phyloP scores from a whole-genome alignment of 1,284 basidiomycete genomes.

The Tetrapyrgos nigripes region DNA sequence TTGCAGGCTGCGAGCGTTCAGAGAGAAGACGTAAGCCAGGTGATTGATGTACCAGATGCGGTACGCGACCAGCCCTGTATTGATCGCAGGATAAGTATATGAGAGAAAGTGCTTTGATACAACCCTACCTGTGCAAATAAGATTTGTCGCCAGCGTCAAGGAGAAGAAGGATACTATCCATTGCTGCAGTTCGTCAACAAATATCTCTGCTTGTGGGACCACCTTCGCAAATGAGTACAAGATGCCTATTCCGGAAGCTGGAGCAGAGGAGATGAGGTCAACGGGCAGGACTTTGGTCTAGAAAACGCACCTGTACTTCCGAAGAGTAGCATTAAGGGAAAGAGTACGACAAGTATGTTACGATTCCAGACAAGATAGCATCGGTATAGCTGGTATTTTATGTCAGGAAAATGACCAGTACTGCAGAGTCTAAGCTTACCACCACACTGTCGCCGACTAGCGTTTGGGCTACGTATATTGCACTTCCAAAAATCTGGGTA shows the following conservation, averaged over 20 bases:
- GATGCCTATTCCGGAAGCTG: constrained; percentile 7
- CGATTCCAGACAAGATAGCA: constrained; percentile 37
- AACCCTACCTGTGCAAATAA: constrained; percentile 12
- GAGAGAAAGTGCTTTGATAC: background rate
- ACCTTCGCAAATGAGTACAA: constrained; percentile 10
- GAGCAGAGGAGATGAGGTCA: background rate
- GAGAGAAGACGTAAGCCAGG: constrained; percentile 22
- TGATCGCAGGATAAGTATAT: background rate
- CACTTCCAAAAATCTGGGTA: constrained; percentile 34
- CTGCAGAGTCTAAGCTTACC: constrained; percentile 20
- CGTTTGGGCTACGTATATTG: constrained; percentile 37
- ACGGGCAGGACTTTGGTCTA: background rate
- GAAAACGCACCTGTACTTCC: constrained; percentile 31
- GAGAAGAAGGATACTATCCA: constrained; percentile 13
- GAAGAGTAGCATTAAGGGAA: constrained; percentile 28
- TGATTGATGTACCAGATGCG: constrained; percentile 43
- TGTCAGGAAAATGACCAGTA: background rate
- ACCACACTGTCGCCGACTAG: constrained; percentile 40
- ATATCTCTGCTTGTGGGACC: constrained; percentile 6
- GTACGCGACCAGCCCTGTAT: constrained; percentile 38
- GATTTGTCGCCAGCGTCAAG: constrained; percentile 8
- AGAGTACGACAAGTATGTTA: constrained; percentile 21
- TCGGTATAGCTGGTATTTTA: constrained; percentile 27
- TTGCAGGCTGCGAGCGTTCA: constrained; percentile 25
- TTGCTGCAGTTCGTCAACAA: constrained; percentile 2